Evolutionary conservation across 1,139 yeast species (phyloP), one percentile per base, ranked within the genome.

Genomic region (Blastobotrys niveus): DNA sequence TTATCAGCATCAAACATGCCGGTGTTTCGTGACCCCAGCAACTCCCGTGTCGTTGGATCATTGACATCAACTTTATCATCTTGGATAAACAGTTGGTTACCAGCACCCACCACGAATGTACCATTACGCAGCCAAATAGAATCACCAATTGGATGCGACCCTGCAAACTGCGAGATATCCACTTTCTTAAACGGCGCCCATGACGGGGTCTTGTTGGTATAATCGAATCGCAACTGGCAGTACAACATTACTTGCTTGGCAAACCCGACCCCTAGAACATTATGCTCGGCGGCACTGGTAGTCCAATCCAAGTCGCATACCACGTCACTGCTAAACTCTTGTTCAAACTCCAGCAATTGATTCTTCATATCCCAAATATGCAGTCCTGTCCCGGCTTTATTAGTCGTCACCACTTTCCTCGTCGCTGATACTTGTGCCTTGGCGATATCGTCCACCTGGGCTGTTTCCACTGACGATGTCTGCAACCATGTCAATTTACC

Each of bases 51-150:
- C 29, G 72, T 66, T 20, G 65, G 65, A 55, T 77, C 82, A 39
- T 67, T 67, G 17, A 74, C 65, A 65, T 86, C 80, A 45, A 86
- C 67, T 46, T 73, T 71, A 54, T 82, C 80, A 58, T 87, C 95
- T 50, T 84, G 86, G 42, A 88, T 74, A 56, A 84, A 87, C 41
- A 89, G 73, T 60, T 88, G 96, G 60, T 89, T 89, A 0, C 97
- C 96, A 18, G 93, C 74, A 4, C 93, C 96, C 47, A 86, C 77
- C 1, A 86, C 89, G 50, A 88, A 71, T 27, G 79, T 75, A 0
- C 95, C 95, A 53, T 81, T 79, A 45, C 76, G 73, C 48, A 89
- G 67, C 96, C 96, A 89, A 8, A 84, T 72, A 31, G 93, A 82
- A 60, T 89, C 96, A 4, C 95, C 96, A 51, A 89, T 87, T 18